A percentile compares a stretch with the other conserved stretches of the same genome.
phyloP scores from a whole-genome alignment of 495 filamentous ascomycete genomes.

The Tetracladium marchalianum region DNA sequence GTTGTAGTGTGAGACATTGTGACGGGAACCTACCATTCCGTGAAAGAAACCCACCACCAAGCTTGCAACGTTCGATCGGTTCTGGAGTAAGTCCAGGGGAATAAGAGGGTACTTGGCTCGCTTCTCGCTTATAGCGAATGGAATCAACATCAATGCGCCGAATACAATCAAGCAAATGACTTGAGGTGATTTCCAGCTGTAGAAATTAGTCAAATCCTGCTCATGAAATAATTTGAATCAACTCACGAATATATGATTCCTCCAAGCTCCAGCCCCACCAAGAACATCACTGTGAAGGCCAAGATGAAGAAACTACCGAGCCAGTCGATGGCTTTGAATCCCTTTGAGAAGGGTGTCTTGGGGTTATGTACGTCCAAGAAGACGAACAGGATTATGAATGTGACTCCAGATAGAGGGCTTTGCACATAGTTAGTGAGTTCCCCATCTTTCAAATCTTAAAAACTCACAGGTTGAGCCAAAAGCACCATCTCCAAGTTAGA shows the following conservation, averaged over 20 bases:
- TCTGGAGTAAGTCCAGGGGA: slow-evolving; percentile 50
- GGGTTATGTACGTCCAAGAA: slow-evolving; percentile 54
- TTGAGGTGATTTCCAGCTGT: slow-evolving; percentile 37
- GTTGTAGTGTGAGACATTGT: background rate
- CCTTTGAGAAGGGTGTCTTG: slow-evolving; percentile 39
- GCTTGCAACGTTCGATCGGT: slow-evolving; percentile 45
- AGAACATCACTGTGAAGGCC: slow-evolving; percentile 56
- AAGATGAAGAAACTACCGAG: slow-evolving; percentile 46
- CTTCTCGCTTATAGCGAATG: slow-evolving; percentile 54
- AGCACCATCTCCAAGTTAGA: slow-evolving; percentile 23
- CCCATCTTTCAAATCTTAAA: slow-evolving; percentile 45
- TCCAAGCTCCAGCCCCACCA: slow-evolving; percentile 65
- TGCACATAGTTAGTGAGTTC: slow-evolving; percentile 49
- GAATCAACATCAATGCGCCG: slow-evolving; percentile 41
- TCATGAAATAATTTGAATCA: slow-evolving; percentile 31
- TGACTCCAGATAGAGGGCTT: slow-evolving; percentile 40
- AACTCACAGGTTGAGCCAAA: slow-evolving; percentile 37
- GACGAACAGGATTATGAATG: slow-evolving; percentile 45
- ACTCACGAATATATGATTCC: slow-evolving; percentile 45
- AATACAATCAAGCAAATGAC: slow-evolving; percentile 66
- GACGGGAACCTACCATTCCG: slow-evolving; percentile 23
- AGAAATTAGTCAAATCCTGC: no score
- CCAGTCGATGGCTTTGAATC: slow-evolving; percentile 39
- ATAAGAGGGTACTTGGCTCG: slow-evolving; percentile 63
- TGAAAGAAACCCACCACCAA: slow-evolving; percentile 47